phyloP scores from a whole-genome alignment of 2,329 filamentous ascomycete species.

The Ascomycota sp. region DNA sequence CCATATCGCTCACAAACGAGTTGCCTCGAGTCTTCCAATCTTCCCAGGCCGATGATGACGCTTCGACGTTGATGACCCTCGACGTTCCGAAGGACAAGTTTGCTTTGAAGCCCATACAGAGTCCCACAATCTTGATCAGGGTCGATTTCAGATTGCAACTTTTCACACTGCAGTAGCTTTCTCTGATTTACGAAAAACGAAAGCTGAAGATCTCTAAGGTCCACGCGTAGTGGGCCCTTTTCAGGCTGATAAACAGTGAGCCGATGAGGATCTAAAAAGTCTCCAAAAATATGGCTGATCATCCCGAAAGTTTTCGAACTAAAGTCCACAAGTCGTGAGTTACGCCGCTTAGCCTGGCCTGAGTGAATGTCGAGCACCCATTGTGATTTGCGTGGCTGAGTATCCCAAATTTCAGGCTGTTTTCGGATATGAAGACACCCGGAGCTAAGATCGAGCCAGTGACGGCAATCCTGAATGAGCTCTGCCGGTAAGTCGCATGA shows the following conservation, averaged over 20 bases:
- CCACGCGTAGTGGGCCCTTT: conserved; percentile 15
- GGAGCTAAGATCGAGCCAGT: conserved; percentile 31
- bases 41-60: conserved; percentile 30
- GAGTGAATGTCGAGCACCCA: conserved; percentile 14
- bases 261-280: conserved; percentile 11
- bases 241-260: conserved; percentile 16
- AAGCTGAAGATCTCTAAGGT: conserved; percentile 29
- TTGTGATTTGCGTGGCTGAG: conserved; percentile 4
- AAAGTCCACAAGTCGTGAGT: conserved; percentile 23
- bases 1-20: conserved; percentile 6
- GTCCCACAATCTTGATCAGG: conserved; percentile 34
- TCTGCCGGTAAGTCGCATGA: conserved; percentile 25
- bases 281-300: conserved; percentile 21
- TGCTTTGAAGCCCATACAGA: conserved; percentile 34
- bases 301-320: conserved; percentile 16
- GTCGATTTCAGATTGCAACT: conserved; percentile 31
- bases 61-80: conserved; percentile 19
- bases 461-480: conserved; percentile 28
- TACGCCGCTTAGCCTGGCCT: conserved; percentile 4
- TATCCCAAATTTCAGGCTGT: conserved; percentile 12
- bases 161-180: conserved; percentile 20
- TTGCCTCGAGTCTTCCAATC: conserved; percentile 3
- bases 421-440: conserved; percentile 27
- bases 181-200: conserved; percentile 25
- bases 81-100: conserved; percentile 29